phyloP scores from a whole-genome alignment of 2,329 filamentous ascomycete genomes.

The Hymenoscyphus fraxineus region DNA sequence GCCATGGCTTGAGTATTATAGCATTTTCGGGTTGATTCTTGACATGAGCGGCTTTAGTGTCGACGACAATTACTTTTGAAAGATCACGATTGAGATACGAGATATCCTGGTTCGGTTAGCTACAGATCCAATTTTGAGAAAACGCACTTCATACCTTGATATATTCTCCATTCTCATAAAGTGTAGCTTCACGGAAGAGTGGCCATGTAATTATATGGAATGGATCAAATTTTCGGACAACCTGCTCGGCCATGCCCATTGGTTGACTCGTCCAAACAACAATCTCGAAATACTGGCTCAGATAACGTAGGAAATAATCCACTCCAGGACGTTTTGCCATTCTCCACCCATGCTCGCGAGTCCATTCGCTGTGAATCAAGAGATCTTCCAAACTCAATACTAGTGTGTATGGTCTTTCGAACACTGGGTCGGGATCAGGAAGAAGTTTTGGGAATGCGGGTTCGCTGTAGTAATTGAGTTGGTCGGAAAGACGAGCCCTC shows the following conservation, averaged over 20 bases:
- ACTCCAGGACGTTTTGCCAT: constrained; percentile 91
- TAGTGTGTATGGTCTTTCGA: constrained; percentile 85
- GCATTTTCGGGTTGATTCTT: constrained; percentile 94
- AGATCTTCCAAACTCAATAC: constrained; percentile 92
- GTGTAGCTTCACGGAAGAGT: constrained; percentile 91
- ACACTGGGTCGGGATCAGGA: constrained; percentile 73
- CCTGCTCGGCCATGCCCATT: constrained; percentile 76
- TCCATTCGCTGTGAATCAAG: constrained; percentile 92
- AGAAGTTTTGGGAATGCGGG: constrained; percentile 92
- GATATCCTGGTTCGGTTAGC: constrained; percentile 64
- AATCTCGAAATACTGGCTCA: constrained; percentile 96
- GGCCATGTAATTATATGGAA: constrained; percentile 95
- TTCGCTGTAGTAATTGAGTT: constrained; percentile 91
- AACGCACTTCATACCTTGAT: constrained; percentile 66
- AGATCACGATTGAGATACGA: constrained; percentile 95
- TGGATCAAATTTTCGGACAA: constrained; percentile 90
- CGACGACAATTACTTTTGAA: constrained; percentile 91
- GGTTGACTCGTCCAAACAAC: constrained; percentile 93
- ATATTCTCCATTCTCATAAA: constrained; percentile 93
- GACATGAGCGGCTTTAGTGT: constrained; percentile 78
- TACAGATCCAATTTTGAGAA: background rate
- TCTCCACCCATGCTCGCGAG: constrained; percentile 89
- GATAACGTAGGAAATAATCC: constrained; percentile 95
- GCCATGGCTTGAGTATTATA: constrained; percentile 88
- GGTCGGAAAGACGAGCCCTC: constrained; percentile 68